phyloP scores from a whole-genome alignment of 495 filamentous ascomycete genomes.

The Penicillium bovifimosum region DNA sequence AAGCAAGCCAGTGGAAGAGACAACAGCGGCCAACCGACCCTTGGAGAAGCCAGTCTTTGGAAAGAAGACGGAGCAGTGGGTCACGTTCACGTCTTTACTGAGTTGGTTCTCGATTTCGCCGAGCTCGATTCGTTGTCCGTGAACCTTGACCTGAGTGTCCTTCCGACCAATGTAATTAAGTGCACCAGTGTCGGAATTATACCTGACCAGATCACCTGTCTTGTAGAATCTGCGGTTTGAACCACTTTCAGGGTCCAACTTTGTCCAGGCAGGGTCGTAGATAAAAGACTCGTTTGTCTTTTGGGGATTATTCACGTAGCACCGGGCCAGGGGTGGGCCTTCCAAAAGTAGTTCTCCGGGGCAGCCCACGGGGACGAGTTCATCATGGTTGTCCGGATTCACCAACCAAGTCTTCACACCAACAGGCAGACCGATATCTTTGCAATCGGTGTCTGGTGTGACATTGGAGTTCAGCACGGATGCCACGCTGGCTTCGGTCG shows the following conservation, averaged over 20 bases:
- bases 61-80: conserved; percentile 41
- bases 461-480: conserved; percentile 36
- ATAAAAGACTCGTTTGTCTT: conserved; percentile 44
- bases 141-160: conserved; percentile 63
- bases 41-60: conserved; percentile 37
- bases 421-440: conserved; percentile 42
- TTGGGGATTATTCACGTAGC: conserved; percentile 40
- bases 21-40: conserved; percentile 37
- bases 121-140: conserved; percentile 61
- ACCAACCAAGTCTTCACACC: conserved; percentile 43
- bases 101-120: conserved; percentile 59
- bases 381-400: conserved; percentile 38
- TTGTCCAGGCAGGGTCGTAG: conserved; percentile 37
- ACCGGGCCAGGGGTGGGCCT: conserved; percentile 43
- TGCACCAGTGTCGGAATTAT: conserved; percentile 50
- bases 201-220: conserved; percentile 60
- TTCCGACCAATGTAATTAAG: conserved; percentile 59
- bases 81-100: conserved; percentile 23
- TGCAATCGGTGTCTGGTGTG: conserved; percentile 29
- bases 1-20: conserved; percentile 25
- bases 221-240: conserved; percentile 55
- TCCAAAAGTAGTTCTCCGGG: conserved; percentile 48
- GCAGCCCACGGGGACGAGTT: conserved; percentile 45
- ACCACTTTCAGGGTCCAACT: conserved; percentile 8
- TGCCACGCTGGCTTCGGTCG: conserved; percentile 42